A percentile compares a stretch with the other conserved stretches of the same genome.
Conservation (phyloP, 2,329 filamentous ascomycete species). For the Colletotrichum sp. region DNA sequence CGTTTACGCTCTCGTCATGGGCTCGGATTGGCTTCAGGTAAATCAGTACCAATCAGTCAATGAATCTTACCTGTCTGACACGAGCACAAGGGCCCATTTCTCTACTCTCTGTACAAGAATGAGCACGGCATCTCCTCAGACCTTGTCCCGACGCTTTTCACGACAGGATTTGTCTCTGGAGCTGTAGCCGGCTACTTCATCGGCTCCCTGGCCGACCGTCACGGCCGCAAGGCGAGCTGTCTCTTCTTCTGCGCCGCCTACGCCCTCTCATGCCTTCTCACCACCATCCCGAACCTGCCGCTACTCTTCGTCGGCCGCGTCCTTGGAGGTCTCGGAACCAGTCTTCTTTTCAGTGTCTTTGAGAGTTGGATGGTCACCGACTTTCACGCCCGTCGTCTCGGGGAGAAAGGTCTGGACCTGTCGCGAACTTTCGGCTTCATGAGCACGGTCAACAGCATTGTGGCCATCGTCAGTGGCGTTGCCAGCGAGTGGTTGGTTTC, state of each 20-base stretch:
- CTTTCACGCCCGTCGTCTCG: slow-evolving; percentile 48
- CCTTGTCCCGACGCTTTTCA: slow-evolving; percentile 44
- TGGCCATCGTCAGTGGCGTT: slow-evolving; percentile 58
- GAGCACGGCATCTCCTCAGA: slow-evolving; percentile 31
- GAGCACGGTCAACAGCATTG: slow-evolving; percentile 58
- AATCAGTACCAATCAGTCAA: background rate
- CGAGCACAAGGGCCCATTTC: slow-evolving; percentile 32
- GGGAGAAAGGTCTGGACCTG: slow-evolving; percentile 44
- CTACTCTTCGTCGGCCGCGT: slow-evolving; percentile 57
- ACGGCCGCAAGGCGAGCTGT: slow-evolving; percentile 57
- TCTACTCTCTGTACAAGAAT: slow-evolving; percentile 40
- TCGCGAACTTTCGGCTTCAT: slow-evolving; percentile 55
- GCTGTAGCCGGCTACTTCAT: slow-evolving; percentile 49
- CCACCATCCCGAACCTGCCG: slow-evolving; percentile 30
- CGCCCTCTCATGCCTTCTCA: slow-evolving; percentile 53
- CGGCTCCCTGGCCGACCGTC: slow-evolving; percentile 52
- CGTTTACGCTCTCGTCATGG: slow-evolving; percentile 55
- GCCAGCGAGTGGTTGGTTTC: slow-evolving; percentile 55
- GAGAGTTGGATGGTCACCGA: slow-evolving; percentile 68
- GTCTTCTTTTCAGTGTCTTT: slow-evolving; percentile 62
- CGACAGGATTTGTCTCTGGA: slow-evolving; percentile 48
- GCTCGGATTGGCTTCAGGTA: slow-evolving; percentile 57
- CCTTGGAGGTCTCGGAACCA: slow-evolving; percentile 60
- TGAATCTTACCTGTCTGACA: background rate
- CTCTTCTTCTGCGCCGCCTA: slow-evolving; percentile 60